Evolutionary conservation across 257 asterid species (phyloP).

Genomic region (Osmanthus fragrans): DNA sequence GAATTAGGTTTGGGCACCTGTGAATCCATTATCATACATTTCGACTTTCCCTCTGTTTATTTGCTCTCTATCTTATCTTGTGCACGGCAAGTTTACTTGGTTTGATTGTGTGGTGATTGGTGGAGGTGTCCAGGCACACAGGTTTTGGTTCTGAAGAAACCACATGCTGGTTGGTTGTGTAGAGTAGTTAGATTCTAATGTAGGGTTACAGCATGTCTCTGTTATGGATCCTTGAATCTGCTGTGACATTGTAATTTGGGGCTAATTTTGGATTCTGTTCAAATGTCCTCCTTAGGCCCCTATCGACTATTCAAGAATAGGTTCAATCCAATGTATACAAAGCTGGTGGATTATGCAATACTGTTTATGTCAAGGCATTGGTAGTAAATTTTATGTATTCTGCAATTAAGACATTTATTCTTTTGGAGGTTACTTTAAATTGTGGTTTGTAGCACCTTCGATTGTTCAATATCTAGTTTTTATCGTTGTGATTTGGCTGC

Average conservation of each 20-base stretch:
- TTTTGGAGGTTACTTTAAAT: neutral
- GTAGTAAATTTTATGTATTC: neutral
- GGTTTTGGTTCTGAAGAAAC: constrained; percentile 38
- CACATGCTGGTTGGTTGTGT: constrained; percentile 39
- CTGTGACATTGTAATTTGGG: constrained; percentile 35
- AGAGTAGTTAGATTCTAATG: constrained; percentile 58
- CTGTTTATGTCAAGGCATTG: constrained; percentile 16
- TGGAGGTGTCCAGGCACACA: constrained; percentile 30
- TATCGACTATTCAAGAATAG: constrained; percentile 7
- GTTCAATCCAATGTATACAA: constrained; percentile 42
- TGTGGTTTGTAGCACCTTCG: neutral
- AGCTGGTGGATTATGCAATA: constrained; percentile 45
- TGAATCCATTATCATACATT: constrained; percentile 22
- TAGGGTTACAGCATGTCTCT: constrained; percentile 35
- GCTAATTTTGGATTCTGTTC: constrained; percentile 22
- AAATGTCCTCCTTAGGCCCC: neutral
- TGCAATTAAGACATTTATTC: neutral
- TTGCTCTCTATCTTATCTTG: constrained; percentile 22
- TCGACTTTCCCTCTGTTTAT: constrained; percentile 28
- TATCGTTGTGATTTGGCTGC: no score
- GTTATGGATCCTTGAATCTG: neutral
- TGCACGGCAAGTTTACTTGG: constrained; percentile 4
- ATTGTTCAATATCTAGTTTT: neutral
- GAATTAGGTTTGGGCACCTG: constrained; percentile 29
- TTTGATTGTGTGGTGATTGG: constrained; percentile 35